Conservation (phyloP, 2,329 filamentous ascomycete species). For the Hymenoscyphus fructigenus region DNA sequence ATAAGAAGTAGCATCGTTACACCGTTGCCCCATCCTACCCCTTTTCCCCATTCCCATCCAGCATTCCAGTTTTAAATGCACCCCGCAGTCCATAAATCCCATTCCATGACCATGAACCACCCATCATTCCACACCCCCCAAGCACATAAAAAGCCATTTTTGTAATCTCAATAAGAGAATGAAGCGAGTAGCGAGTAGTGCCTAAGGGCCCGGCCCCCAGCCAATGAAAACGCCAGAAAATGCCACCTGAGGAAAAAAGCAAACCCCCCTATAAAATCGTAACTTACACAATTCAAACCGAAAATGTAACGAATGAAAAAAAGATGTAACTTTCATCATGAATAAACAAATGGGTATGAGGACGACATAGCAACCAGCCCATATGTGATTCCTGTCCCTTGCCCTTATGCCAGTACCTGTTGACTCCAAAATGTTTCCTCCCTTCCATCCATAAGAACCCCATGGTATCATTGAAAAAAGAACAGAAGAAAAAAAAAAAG, state of each 20-base stretch:
- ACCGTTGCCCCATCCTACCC: not conserved
- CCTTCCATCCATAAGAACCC: conserved; percentile 12
- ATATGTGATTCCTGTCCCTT: not conserved
- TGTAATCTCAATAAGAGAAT: not conserved
- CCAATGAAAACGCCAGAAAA: not conserved
- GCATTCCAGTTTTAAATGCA: not conserved
- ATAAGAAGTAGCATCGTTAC: not conserved
- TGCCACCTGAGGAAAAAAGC: not conserved
- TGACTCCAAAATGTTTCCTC: conserved; percentile 5
- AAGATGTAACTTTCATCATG: not conserved
- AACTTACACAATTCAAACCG: not conserved
- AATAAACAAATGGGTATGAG: not conserved
- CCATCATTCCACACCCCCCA: not conserved
- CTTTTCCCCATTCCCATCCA: not conserved
- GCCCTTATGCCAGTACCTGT: not conserved
- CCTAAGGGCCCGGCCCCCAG: not conserved
- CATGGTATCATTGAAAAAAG: conserved; percentile 29
- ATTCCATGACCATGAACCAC: not conserved
- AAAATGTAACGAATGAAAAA: not conserved
- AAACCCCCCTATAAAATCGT: not conserved
- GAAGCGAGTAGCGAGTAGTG: not conserved
- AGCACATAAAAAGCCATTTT: not conserved
- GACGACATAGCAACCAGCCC: not conserved
- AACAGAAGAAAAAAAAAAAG: conserved; percentile 23
- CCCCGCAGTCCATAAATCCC: not conserved